phyloP scores from a whole-genome alignment of 1,139 yeast species.

The Debaryomycetaceae sp. region DNA sequence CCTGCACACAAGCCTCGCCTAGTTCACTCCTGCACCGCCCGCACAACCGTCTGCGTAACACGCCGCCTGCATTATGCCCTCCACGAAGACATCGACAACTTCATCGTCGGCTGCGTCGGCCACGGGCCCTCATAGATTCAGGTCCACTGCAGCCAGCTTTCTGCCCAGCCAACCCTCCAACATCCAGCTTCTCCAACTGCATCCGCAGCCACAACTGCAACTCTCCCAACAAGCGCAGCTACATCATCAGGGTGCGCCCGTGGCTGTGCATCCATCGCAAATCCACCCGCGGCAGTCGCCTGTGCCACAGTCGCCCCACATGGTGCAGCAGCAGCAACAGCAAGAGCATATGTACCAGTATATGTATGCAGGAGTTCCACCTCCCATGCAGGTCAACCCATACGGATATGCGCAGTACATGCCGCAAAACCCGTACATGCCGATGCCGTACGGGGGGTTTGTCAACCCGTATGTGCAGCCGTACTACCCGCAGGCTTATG shows the following conservation, averaged over 20 bases:
- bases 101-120: conserved; percentile 7
- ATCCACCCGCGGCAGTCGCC: conserved; percentile 4
- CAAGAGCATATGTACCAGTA: conserved; percentile 18
- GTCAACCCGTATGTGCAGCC: conserved; percentile 10
- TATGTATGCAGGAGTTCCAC: conserved; percentile 16
- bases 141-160: conserved; percentile 41
- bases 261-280: conserved; percentile 7
- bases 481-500: too few species aligned
- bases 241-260: conserved; percentile 9
- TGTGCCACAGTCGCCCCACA: conserved; percentile 10
- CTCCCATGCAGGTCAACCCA: conserved; percentile 13
- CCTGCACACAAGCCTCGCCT: too few species aligned
- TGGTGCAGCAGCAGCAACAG: conserved; percentile 10
- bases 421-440: conserved; percentile 14
- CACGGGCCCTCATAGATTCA: conserved; percentile 36
- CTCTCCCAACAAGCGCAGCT: conserved; percentile 15
- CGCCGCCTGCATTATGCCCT: neutral
- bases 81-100: conserved; percentile 6
- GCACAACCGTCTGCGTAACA: too few species aligned
- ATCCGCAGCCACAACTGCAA: conserved; percentile 9
- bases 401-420: conserved; percentile 13
- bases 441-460: conserved; percentile 10
- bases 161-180: conserved; percentile 26
- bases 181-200: conserved; percentile 11
- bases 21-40: too few species aligned